These are phyloP conservation scores for Mesembryanthemum crystallinum DNA, from an alignment of 148 eudicot genomes.

Conservation along the genomic window DNA sequence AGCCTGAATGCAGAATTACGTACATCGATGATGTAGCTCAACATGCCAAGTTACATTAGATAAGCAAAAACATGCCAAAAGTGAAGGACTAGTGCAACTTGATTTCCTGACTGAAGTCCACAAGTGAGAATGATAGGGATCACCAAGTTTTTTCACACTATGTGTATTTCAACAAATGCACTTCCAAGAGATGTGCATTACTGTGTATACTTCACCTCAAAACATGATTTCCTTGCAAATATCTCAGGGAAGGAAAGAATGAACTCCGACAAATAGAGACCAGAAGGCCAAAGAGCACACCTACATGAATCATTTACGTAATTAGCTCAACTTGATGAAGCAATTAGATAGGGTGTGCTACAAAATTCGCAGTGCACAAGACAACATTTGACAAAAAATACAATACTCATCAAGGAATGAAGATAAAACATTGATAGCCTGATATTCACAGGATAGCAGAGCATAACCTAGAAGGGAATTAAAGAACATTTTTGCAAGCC, in stretches of 20 bases:
- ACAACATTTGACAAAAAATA: not conserved
- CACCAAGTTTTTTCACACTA: not conserved
- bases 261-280: slow-evolving; percentile 88
- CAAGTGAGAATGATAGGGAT: not conserved
- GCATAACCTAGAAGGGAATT: not conserved
- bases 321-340: slow-evolving; percentile 12
- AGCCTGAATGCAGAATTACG: not conserved
- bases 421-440: not conserved
- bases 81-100: not conserved
- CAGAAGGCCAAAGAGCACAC: slow-evolving; percentile 95
- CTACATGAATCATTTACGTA: slow-evolving; percentile 32
- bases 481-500: not conserved
- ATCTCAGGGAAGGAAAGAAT: slow-evolving; percentile 78
- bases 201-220: slow-evolving; percentile 61
- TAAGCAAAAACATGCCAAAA: not conserved
- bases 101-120: not conserved
- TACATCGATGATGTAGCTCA: not conserved
- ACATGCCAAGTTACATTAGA: not conserved
- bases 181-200: not conserved
- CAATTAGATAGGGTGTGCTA: not conserved
- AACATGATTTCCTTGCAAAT: slow-evolving; percentile 63
- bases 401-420: not conserved
- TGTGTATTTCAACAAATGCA: not conserved
- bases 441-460: not conserved
- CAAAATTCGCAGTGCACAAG: not conserved